Evolutionary conservation across 495 filamentous ascomycete species (phyloP).

Genomic region (Bacidia gigantensis): DNA sequence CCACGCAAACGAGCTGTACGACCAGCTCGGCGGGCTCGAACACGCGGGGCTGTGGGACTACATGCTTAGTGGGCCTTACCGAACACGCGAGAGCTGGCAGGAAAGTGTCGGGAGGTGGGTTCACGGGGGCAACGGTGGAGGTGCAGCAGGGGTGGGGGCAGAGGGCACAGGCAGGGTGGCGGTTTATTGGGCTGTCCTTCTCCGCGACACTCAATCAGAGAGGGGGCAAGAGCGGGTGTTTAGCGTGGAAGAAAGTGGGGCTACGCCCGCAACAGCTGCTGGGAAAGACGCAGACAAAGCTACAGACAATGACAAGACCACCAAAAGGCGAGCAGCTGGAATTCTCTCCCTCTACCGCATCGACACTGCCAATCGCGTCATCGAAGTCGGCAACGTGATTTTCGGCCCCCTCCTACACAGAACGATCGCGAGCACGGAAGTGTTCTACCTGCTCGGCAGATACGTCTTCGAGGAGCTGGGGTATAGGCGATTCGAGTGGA

Average conservation of each 20-base stretch:
- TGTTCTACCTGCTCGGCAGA: constrained; percentile 33
- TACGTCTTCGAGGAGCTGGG: constrained; percentile 37
- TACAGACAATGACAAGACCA: background rate
- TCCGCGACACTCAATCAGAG: no score
- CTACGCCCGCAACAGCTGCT: no score
- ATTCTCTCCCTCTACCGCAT: constrained; percentile 30
- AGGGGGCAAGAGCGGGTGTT: no score
- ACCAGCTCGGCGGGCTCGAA: background rate
- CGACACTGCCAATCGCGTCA: constrained; percentile 22
- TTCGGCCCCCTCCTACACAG: constrained; percentile 33
- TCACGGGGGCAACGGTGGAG: no score
- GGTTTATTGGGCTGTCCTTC: no score
- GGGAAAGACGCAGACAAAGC: background rate
- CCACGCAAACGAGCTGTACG: background rate
- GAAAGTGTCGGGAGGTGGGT: no score
- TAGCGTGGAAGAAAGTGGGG: no score
- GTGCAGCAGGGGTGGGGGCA: no score
- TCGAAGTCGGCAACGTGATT: constrained; percentile 36
- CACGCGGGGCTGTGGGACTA: background rate
- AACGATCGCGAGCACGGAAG: constrained; percentile 37
- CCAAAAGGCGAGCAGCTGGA: background rate
- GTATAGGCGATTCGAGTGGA: constrained; percentile 45
- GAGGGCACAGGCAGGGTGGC: no score
- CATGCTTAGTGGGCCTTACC: background rate
- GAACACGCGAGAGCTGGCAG: background rate